phyloP scores from a whole-genome alignment of 2,329 filamentous ascomycete species.

The Macrophomina phaseolina region DNA sequence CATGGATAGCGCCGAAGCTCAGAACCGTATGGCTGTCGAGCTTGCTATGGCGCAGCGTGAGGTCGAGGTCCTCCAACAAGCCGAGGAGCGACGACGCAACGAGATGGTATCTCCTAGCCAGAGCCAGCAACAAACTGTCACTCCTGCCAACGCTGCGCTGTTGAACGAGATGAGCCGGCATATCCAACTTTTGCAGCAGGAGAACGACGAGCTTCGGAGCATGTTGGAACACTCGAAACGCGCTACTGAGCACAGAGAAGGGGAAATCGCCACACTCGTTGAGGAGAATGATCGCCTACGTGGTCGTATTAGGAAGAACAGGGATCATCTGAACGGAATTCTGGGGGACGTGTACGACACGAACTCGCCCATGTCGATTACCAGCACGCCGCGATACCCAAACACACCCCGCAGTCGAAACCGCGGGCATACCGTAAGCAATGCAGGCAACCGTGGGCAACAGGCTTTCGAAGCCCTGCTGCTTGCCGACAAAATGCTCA shows the following conservation, averaged over 20 bases:
- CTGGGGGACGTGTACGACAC: slow-evolving; percentile 60
- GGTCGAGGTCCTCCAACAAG: slow-evolving; percentile 79
- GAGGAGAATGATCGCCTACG: slow-evolving; percentile 81
- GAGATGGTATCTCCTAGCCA: slow-evolving; percentile 61
- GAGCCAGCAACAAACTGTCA: slow-evolving; percentile 55
- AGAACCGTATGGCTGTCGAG: slow-evolving; percentile 87
- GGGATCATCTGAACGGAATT: slow-evolving; percentile 74
- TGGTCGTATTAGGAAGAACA: slow-evolving; percentile 84
- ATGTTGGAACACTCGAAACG: slow-evolving; percentile 76
- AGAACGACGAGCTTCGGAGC: slow-evolving; percentile 67
- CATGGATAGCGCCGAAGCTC: slow-evolving; percentile 82
- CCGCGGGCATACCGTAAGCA: neutral
- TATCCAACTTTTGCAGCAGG: slow-evolving; percentile 69
- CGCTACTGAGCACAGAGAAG: slow-evolving; percentile 77
- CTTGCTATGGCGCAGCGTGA: slow-evolving; percentile 90
- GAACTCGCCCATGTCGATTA: slow-evolving; percentile 64
- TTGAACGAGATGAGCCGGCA: slow-evolving; percentile 55
- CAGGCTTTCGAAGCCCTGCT: slow-evolving; percentile 79
- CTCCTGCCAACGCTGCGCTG: slow-evolving; percentile 62
- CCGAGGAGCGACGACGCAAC: slow-evolving; percentile 69
- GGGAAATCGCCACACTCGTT: slow-evolving; percentile 70
- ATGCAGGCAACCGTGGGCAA: slow-evolving; percentile 52
- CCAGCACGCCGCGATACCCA: slow-evolving; percentile 49
- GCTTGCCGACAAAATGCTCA: slow-evolving; percentile 75
- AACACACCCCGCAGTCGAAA: slow-evolving; percentile 36